Percentiles rank a stretch among this genome's conserved stretches.
phyloP scores from a whole-genome alignment of 768 basidiomycete genomes.

The Gautieria morchelliformis region DNA sequence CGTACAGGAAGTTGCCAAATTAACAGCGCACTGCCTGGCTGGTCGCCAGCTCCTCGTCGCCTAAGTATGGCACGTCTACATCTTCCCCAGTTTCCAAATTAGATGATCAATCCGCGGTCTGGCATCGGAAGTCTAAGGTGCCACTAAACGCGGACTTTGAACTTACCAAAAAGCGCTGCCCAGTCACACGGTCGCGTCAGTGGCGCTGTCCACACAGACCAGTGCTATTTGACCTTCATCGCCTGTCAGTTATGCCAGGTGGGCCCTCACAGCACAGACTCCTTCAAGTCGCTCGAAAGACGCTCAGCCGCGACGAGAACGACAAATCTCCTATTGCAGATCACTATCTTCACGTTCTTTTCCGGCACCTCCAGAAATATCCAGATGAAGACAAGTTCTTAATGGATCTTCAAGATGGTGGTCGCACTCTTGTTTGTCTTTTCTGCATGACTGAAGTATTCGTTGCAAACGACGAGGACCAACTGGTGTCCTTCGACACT shows the following conservation, averaged over 20 bases:
- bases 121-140: too few relatives aligned
- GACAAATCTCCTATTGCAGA: slow-evolving; percentile 1
- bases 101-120: too few relatives aligned
- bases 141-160: too few relatives aligned
- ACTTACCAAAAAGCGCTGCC: too few relatives aligned
- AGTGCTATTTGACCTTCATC: too few relatives aligned
- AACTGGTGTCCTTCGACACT: neutral
- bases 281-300: neutral
- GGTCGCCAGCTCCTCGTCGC: too few relatives aligned
- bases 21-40: too few relatives aligned
- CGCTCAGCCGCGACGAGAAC: slow-evolving; percentile 6
- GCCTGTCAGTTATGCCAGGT: neutral
- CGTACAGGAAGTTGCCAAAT: too few relatives aligned
- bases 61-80: too few relatives aligned
- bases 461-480: neutral
- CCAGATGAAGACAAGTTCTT: slow-evolving; percentile 11
- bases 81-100: too few relatives aligned
- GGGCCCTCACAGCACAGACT: neutral
- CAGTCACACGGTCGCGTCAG: too few relatives aligned
- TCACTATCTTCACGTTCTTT: slow-evolving; percentile 5
- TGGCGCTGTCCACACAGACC: too few relatives aligned
- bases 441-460: neutral
- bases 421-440: slow-evolving; percentile 1
- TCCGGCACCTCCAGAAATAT: neutral
- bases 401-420: slow-evolving; percentile 8